A percentile compares a stretch with the other conserved stretches of the same genome.
These are phyloP conservation scores for Penicillium sp. DNA, from an alignment of 2,329 filamentous ascomycete genomes.

Conservation along the genomic window DNA sequence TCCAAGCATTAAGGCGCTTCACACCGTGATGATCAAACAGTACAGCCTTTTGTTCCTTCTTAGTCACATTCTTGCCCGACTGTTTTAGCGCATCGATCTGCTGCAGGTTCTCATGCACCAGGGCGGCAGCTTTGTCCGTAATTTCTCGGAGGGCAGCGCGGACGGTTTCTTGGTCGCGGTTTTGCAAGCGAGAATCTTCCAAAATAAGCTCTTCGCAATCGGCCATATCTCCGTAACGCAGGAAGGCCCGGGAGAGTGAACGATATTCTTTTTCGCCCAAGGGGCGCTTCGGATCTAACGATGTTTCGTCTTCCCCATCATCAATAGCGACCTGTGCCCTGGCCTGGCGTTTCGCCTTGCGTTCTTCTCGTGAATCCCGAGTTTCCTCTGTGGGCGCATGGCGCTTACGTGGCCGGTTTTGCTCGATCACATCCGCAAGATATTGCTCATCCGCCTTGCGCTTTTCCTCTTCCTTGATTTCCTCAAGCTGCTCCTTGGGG, in stretches of 20 bases:
- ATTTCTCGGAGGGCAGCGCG: slow-evolving; percentile 77
- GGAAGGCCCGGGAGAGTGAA: slow-evolving; percentile 86
- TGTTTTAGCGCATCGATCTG: slow-evolving; percentile 68
- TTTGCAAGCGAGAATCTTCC: slow-evolving; percentile 79
- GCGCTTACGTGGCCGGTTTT: slow-evolving; percentile 79
- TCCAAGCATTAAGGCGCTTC: slow-evolving; percentile 94
- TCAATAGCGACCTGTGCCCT: slow-evolving; percentile 67
- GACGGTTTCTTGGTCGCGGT: slow-evolving; percentile 81
- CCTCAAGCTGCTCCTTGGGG: slow-evolving; percentile 86
- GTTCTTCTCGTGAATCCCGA: slow-evolving; percentile 61
- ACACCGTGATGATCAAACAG: slow-evolving; percentile 92
- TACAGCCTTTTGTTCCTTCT: slow-evolving; percentile 97
- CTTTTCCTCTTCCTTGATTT: slow-evolving; percentile 87
- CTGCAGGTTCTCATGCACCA: slow-evolving; percentile 74
- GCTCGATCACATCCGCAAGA: slow-evolving; percentile 78
- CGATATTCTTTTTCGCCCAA: slow-evolving; percentile 91
- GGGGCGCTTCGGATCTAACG: slow-evolving; percentile 81
- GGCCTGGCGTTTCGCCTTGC: slow-evolving; percentile 71
- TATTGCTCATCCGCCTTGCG: slow-evolving; percentile 82
- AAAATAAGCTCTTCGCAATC: slow-evolving; percentile 87
- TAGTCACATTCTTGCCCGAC: slow-evolving; percentile 80
- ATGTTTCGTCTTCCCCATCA: slow-evolving; percentile 70
- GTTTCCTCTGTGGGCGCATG: slow-evolving; percentile 61
- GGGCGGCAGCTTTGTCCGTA: slow-evolving; percentile 68
- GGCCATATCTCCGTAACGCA: slow-evolving; percentile 87